phyloP scores from a whole-genome alignment of 306 rosid genomes.

The Corylus americana region DNA sequence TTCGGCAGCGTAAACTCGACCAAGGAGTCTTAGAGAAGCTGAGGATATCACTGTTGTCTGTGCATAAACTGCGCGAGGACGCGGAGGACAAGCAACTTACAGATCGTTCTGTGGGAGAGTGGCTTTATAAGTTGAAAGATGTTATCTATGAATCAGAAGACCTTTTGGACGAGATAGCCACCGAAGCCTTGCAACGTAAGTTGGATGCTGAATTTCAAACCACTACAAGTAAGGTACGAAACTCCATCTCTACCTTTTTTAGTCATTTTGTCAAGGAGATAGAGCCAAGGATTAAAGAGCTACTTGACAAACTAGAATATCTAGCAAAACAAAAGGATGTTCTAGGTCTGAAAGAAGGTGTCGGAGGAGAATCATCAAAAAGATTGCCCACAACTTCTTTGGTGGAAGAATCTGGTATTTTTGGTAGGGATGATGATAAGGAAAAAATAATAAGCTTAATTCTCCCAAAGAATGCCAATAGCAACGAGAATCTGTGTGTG shows the following conservation, averaged over 20 bases:
- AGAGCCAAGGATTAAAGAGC: too few species aligned
- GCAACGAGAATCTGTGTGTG: not conserved
- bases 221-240: too few species aligned
- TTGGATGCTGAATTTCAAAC: too few species aligned
- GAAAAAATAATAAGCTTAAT: not conserved
- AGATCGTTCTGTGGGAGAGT: not conserved
- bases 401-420: not conserved
- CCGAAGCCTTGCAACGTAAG: too few species aligned
- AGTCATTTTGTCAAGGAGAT: too few species aligned
- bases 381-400: not conserved
- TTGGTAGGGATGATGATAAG: slow-evolving; percentile 18
- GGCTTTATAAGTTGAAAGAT: not conserved
- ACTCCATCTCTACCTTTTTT: too few species aligned
- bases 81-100: slow-evolving; percentile 12
- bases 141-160: too few species aligned
- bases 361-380: not conserved
- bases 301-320: too few species aligned
- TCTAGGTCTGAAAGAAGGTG: too few species aligned
- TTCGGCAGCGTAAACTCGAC: not conserved
- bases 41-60: not conserved
- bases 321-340: too few species aligned
- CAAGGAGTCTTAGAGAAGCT: not conserved
- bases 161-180: too few species aligned
- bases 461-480: too few species aligned
- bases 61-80: not conserved